Conservation (phyloP, 169 alveolate genomes). For the Pseudocohnilembus persalinus region DNA sequence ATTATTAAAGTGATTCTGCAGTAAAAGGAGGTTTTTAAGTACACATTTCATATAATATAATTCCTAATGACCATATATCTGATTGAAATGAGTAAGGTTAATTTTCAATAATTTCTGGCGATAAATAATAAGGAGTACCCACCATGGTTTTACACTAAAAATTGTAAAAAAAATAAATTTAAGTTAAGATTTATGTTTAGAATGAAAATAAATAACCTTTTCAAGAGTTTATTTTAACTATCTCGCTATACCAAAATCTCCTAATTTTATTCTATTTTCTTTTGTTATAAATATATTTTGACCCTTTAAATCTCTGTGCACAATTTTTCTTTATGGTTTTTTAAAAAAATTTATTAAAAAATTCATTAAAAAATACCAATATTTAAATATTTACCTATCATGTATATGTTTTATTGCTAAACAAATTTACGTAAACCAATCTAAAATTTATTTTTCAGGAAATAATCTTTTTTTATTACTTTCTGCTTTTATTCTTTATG, state of each 20-base stretch:
- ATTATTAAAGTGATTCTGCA: constrained; percentile 58
- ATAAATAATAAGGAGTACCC: constrained; percentile 84
- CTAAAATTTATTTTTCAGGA: constrained; percentile 59
- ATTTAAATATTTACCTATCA: constrained; percentile 33
- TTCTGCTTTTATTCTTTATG: constrained; percentile 19
- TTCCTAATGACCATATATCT: constrained; percentile 86
- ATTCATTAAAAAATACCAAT: not conserved
- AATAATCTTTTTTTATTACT: constrained; percentile 51
- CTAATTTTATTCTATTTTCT: constrained; percentile 67
- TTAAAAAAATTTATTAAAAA: constrained; percentile 40
- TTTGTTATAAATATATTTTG: constrained; percentile 78
- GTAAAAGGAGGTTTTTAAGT: constrained; percentile 77
- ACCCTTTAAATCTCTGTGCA: constrained; percentile 82
- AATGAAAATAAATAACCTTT: constrained; percentile 29
- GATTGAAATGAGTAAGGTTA: constrained; percentile 73
- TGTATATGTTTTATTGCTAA: constrained; percentile 77
- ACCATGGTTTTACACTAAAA: constrained; percentile 61
- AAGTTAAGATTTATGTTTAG: not conserved
- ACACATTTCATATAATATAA: constrained; percentile 80
- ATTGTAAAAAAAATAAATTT: too few species aligned
- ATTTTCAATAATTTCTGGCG: constrained; percentile 78
- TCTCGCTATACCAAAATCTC: constrained; percentile 83
- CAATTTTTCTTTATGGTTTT: constrained; percentile 58
- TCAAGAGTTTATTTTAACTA: constrained; percentile 47
- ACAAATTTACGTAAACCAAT: constrained; percentile 76